Evolutionary conservation across 805 yeast genomes (phyloP).

Genomic region (Pichia paraexigua): DNA sequence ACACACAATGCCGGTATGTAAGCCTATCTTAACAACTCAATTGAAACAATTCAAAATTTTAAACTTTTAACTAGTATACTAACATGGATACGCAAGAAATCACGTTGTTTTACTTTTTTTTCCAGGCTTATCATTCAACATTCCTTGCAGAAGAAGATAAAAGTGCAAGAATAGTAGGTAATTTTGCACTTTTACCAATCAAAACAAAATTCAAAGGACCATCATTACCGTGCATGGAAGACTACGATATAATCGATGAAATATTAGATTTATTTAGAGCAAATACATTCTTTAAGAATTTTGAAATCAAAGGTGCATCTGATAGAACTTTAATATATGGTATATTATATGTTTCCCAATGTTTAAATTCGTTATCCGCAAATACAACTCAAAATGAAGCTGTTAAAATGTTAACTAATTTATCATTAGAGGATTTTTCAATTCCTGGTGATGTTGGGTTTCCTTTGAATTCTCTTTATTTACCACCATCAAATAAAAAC

Average conservation of each 20-base stretch:
- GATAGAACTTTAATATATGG: slow-evolving; percentile 93
- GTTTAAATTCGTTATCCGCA: slow-evolving; percentile 55
- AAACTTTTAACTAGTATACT: background rate
- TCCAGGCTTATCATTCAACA: slow-evolving; percentile 70
- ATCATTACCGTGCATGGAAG: slow-evolving; percentile 65
- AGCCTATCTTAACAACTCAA: background rate
- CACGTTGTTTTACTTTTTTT: background rate
- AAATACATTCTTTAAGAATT: slow-evolving; percentile 92
- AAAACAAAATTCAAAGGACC: slow-evolving; percentile 87
- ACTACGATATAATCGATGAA: slow-evolving; percentile 90
- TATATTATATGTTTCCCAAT: slow-evolving; percentile 79
- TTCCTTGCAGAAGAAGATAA: slow-evolving; percentile 55
- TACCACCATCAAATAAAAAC: slow-evolving; percentile 63
- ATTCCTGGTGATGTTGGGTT: slow-evolving; percentile 95
- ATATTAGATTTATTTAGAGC: slow-evolving; percentile 87
- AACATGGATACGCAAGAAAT: background rate
- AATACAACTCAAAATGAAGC: slow-evolving; percentile 51
- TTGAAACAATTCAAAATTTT: background rate
- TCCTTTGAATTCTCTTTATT: slow-evolving; percentile 76
- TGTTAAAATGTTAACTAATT: slow-evolving; percentile 61
- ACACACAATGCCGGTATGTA: background rate
- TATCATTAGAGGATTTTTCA: slow-evolving; percentile 79
- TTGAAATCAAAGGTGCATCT: slow-evolving; percentile 92
- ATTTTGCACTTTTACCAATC: slow-evolving; percentile 77
- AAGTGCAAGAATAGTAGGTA: slow-evolving; percentile 61